Percentiles rank a stretch among this genome's conserved stretches.
Evolutionary conservation across 139 green algal genomes (phyloP).

Genomic region (Astrephomene gubernaculifera): DNA sequence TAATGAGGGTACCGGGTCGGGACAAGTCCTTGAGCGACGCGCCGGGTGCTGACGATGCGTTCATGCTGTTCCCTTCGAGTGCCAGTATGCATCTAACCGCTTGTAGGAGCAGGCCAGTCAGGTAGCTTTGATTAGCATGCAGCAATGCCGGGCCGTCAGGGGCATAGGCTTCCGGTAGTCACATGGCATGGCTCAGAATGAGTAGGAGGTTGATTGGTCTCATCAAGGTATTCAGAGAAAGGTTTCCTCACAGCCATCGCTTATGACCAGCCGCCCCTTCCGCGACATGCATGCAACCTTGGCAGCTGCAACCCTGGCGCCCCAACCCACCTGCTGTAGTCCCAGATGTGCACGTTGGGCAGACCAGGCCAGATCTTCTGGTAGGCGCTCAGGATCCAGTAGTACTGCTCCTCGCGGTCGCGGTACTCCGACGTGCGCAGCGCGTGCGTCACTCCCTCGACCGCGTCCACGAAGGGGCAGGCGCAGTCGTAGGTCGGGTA

Average conservation of each 20-base stretch:
- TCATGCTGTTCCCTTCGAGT: no score
- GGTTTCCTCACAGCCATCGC: slow-evolving; percentile 25
- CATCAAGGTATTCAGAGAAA: slow-evolving; percentile 12
- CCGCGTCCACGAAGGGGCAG: slow-evolving; percentile 95
- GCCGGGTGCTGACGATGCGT: no score
- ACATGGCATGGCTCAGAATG: slow-evolving; percentile 58
- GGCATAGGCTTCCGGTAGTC: background rate
- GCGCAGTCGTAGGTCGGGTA: slow-evolving; percentile 99
- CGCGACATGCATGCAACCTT: no score
- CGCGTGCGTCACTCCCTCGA: slow-evolving; percentile 97
- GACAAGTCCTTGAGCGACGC: no score
- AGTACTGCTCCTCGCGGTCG: slow-evolving; percentile 86
- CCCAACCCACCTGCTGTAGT: slow-evolving; percentile 86
- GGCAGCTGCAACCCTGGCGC: background rate
- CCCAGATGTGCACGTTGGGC: slow-evolving; percentile 94
- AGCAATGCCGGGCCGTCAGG: no score
- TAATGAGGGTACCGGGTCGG: no score
- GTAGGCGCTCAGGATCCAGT: slow-evolving; percentile 85
- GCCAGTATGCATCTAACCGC: no score
- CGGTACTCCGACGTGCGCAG: slow-evolving; percentile 97
- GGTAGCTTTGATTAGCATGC: no score
- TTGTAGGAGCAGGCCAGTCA: no score
- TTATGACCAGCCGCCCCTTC: no score
- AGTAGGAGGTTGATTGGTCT: slow-evolving; percentile 58
- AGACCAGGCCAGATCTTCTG: slow-evolving; percentile 82